Conservation (phyloP, 768 basidiomycete species). For the Lactifluus subvellereus region DNA sequence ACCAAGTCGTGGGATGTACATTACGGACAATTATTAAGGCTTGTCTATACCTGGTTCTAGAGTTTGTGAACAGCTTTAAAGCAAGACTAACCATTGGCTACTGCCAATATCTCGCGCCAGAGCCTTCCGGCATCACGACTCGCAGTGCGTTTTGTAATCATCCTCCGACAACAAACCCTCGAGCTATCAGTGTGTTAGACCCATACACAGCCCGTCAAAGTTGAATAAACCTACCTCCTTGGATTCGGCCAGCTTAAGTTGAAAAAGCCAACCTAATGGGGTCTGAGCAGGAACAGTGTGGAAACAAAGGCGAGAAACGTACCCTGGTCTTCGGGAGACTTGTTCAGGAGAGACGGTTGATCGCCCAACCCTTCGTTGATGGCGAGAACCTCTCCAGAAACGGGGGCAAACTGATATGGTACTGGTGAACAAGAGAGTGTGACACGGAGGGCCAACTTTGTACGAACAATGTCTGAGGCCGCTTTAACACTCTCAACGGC, state of each 20-base stretch:
- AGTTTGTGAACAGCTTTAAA: neutral
- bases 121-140: conserved; percentile 30
- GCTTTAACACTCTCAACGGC: conserved; percentile 97
- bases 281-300: neutral
- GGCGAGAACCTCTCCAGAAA: conserved; percentile 76
- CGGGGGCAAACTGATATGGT: conserved; percentile 72
- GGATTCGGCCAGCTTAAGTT: conserved; percentile 74
- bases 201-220: neutral
- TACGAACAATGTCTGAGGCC: conserved; percentile 83
- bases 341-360: conserved; percentile 81
- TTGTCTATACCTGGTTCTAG: conserved; percentile 17
- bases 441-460: neutral
- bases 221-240: conserved; percentile 51
- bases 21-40: conserved; percentile 9
- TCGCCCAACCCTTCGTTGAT: conserved; percentile 67
- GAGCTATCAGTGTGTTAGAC: conserved; percentile 39
- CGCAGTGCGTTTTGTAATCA: conserved; percentile 63
- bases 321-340: conserved; percentile 82
- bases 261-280: conserved; percentile 87
- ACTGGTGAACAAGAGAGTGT: conserved; percentile 9
- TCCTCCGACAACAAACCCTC: conserved; percentile 67
- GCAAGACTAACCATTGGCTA: neutral
- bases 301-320: conserved; percentile 23
- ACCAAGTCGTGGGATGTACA: conserved; percentile 14
- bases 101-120: neutral